These are phyloP conservation scores for Cephaloascus albidus DNA, from an alignment of 805 yeast species.

Conservation along the genomic window DNA sequence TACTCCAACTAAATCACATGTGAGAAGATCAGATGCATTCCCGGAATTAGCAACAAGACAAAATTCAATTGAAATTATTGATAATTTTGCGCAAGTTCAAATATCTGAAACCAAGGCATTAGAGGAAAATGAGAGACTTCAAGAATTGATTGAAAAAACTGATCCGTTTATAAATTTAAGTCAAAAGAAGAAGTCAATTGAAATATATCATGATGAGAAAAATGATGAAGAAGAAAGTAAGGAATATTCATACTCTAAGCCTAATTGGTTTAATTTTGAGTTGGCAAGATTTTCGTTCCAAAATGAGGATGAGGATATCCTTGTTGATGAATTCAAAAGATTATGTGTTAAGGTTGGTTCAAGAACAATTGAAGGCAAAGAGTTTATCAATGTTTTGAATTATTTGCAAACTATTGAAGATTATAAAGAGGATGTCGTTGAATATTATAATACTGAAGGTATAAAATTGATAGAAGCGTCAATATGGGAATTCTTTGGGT, in stretches of 20 bases:
- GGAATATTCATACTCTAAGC: slow-evolving; percentile 23
- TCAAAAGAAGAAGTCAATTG: slow-evolving; percentile 21
- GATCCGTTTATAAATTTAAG: slow-evolving; percentile 31
- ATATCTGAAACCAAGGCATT: slow-evolving; percentile 3
- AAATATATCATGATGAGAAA: slow-evolving; percentile 26
- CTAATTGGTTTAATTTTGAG: slow-evolving; percentile 31
- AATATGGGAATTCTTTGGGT: slow-evolving; percentile 8
- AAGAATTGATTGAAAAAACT: slow-evolving; percentile 24
- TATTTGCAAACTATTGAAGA: slow-evolving; percentile 10
- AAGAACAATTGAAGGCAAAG: slow-evolving; percentile 4
- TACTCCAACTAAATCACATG: not conserved
- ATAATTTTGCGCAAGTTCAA: slow-evolving; percentile 21
- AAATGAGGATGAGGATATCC: slow-evolving; percentile 4
- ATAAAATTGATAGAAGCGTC: slow-evolving; percentile 7
- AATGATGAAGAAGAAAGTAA: slow-evolving; percentile 17
- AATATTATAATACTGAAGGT: slow-evolving; percentile 10
- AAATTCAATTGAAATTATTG: slow-evolving; percentile 12
- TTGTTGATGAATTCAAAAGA: slow-evolving; percentile 10
- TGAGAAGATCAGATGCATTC: slow-evolving; percentile 3
- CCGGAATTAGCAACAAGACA: slow-evolving; percentile 5
- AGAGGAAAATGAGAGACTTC: slow-evolving; percentile 14
- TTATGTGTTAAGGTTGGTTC: slow-evolving; percentile 7
- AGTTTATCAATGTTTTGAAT: slow-evolving; percentile 8
- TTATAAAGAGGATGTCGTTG: slow-evolving; percentile 1
- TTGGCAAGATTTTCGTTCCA: slow-evolving; percentile 11